Base-by-base conservation (phyloP, 116 monocot species). In the Papilionanthe hybrid region DNA sequence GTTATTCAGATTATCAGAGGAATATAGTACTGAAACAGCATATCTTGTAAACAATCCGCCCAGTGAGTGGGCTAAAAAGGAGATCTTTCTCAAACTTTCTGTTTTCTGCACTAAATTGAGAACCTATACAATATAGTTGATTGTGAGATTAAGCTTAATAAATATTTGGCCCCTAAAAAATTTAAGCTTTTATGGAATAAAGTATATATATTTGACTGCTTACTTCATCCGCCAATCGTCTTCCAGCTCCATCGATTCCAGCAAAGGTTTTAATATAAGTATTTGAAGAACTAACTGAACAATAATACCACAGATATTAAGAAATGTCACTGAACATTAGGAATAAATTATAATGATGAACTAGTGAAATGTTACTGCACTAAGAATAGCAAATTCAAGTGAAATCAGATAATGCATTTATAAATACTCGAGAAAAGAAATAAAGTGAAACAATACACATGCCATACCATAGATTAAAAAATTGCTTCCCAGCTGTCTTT, bases 11-110 rank as follows among this genome's bases (percentile, higher is more conserved):
- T 55, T 44, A 67, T 85, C 86, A 30, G 84, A 75, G 37, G 88
- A 88, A 86, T 91, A 89, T 73, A 97, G 90, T 15, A 92, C 11
- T 5, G 84, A 86, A 83, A 97, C 83, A 29, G 96, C 91, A 77
- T 97, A 97, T 92, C 94, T 92, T 69, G 92, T 81, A 82, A 97
- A 88, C 77, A 97, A 79, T 20, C 96, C 96, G 78, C 96, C 96
- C 6, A 96, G 75, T 77, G 96, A 94, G 84, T 96, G 94, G 37
- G 96, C 89, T 58, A 92, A 72, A 78, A 96, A 91, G 20, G 96
- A 96, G 12, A 96, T 96, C 78, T 79, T 92, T 53, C 86, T 94
- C 85, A 96, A 87, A 75, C 91, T 85, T 27, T 80, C 23, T 55
- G 55, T 92, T 68, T 87, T 84, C 79, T 84, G 68, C 45, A 92